These are phyloP conservation scores for Spathaspora sp. DNA, from an alignment of 1,139 yeast genomes.

Conservation along the genomic window DNA sequence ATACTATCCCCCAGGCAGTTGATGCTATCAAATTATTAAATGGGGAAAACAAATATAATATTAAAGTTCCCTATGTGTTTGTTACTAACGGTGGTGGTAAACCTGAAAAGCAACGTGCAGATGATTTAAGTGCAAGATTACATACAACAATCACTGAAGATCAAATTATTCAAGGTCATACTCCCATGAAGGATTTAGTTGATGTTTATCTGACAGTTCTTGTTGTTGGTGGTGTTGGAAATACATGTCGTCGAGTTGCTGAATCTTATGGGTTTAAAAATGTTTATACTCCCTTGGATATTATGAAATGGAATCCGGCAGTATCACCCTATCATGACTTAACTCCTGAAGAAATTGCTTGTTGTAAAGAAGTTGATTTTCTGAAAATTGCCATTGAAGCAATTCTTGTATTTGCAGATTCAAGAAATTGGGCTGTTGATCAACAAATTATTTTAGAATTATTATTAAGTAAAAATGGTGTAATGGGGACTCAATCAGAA, in stretches of 20 bases:
- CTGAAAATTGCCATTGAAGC: conserved; percentile 64
- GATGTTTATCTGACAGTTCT: conserved; percentile 65
- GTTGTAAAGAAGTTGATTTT: conserved; percentile 63
- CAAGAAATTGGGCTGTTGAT: conserved; percentile 88
- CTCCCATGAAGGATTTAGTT: conserved; percentile 82
- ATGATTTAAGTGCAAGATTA: conserved; percentile 62
- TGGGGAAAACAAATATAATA: conserved; percentile 76
- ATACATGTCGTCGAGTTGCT: conserved; percentile 78
- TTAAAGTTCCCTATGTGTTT: conserved; percentile 80
- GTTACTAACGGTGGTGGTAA: conserved; percentile 91
- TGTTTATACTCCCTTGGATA: conserved; percentile 75
- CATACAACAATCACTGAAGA: conserved; percentile 63
- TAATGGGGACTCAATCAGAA: conserved; percentile 75
- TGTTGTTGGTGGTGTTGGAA: conserved; percentile 84
- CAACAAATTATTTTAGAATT: conserved; percentile 83
- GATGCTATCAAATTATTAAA: conserved; percentile 68
- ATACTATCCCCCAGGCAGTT: conserved; percentile 74
- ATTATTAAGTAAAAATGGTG: conserved; percentile 70
- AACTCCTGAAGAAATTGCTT: conserved; percentile 63
- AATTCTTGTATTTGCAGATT: conserved; percentile 76
- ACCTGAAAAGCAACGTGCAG: conserved; percentile 70
- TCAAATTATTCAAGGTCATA: conserved; percentile 85
- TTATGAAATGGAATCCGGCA: conserved; percentile 82
- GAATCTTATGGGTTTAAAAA: conserved; percentile 73
- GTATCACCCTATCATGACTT: conserved; percentile 78